Evolutionary conservation across 768 basidiomycete species (phyloP).

Genomic region (Leccinum barrowsii): DNA sequence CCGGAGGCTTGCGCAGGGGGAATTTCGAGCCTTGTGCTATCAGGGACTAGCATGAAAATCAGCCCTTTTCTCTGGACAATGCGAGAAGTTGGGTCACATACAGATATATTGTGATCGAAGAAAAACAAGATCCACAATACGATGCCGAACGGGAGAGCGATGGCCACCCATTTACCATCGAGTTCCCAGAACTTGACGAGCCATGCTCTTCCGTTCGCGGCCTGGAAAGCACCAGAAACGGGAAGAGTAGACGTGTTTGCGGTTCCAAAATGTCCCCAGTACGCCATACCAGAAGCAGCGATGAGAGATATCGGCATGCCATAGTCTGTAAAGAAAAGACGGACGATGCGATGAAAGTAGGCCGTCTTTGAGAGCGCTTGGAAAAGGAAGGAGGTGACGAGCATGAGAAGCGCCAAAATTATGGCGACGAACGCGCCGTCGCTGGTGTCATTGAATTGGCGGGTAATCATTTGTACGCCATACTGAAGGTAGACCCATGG

Average conservation of each 20-base stretch:
- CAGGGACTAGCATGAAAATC: slow-evolving; percentile 52
- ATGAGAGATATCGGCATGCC: slow-evolving; percentile 88
- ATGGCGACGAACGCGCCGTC: slow-evolving; percentile 59
- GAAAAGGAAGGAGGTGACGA: slow-evolving; percentile 72
- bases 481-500: slow-evolving; percentile 90
- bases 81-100: slow-evolving; percentile 27
- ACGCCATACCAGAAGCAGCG: slow-evolving; percentile 71
- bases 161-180: slow-evolving; percentile 83
- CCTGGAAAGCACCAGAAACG: slow-evolving; percentile 61
- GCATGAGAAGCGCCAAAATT: slow-evolving; percentile 76
- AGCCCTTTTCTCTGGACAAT: neutral
- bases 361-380: slow-evolving; percentile 56
- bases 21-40: slow-evolving; percentile 91
- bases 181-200: slow-evolving; percentile 87
- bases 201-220: slow-evolving; percentile 75
- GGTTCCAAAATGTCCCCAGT: slow-evolving; percentile 76
- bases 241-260: slow-evolving; percentile 66
- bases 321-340: slow-evolving; percentile 80
- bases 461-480: slow-evolving; percentile 77
- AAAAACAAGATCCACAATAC: slow-evolving; percentile 90
- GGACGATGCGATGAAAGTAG: slow-evolving; percentile 70
- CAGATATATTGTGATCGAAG: slow-evolving; percentile 93
- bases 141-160: slow-evolving; percentile 86
- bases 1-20: slow-evolving; percentile 86
- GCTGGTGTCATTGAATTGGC: slow-evolving; percentile 50